Conservation (phyloP, 2,329 filamentous ascomycete genomes). For the Calonectria montana region DNA sequence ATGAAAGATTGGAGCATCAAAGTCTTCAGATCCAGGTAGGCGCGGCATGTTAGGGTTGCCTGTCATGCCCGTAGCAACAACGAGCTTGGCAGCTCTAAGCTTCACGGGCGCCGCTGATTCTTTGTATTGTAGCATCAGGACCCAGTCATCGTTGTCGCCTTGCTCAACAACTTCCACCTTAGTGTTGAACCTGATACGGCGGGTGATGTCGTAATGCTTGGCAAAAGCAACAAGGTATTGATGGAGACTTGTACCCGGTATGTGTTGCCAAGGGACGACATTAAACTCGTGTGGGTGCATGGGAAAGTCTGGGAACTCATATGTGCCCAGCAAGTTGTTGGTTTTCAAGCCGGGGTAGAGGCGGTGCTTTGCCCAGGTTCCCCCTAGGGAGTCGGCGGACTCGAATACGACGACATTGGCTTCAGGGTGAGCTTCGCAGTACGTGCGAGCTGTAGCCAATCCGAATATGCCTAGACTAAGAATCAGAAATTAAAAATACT, state of each 20-base stretch:
- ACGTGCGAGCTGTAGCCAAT: background rate
- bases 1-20: background rate
- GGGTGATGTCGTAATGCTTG: background rate
- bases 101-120: background rate
- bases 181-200: background rate
- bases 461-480: background rate
- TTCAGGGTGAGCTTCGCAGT: background rate
- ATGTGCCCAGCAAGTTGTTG: background rate
- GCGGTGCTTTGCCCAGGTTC: background rate
- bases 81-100: background rate
- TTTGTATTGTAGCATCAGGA: background rate
- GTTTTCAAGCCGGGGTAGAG: background rate
- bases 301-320: background rate
- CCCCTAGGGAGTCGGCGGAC: background rate
- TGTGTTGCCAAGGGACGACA: background rate
- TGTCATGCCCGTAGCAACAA: background rate
- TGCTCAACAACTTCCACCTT: background rate
- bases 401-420: background rate
- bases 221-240: background rate
- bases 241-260: background rate
- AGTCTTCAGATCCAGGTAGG: background rate
- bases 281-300: background rate
- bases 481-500: background rate
- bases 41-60: background rate
- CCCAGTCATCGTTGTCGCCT: background rate